Evolutionary conservation across 2,329 filamentous ascomycete genomes (phyloP).

Genomic region (Fusarium sarcochroum): DNA sequence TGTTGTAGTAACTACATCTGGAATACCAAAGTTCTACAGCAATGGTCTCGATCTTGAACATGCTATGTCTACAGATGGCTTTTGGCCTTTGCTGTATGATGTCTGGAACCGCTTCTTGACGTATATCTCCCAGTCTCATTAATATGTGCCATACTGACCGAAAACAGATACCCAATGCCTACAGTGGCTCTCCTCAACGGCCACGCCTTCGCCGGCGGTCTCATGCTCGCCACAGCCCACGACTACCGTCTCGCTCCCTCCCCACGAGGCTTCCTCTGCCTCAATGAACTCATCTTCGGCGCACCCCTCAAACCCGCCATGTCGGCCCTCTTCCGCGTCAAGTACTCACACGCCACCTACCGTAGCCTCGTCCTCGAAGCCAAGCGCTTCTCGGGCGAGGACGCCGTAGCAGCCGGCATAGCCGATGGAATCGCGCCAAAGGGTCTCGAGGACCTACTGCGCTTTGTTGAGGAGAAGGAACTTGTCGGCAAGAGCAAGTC

Average conservation of each 20-base stretch:
- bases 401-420: constrained; percentile 76
- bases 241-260: constrained; percentile 86
- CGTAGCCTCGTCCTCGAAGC: constrained; percentile 81
- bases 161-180: constrained; percentile 77
- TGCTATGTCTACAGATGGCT: constrained; percentile 71
- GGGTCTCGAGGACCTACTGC: constrained; percentile 73
- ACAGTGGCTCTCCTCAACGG: constrained; percentile 85
- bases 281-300: constrained; percentile 87
- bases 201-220: constrained; percentile 85
- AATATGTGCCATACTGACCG: neutral
- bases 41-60: constrained; percentile 85
- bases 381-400: constrained; percentile 72
- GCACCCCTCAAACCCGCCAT: constrained; percentile 81
- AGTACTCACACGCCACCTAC: constrained; percentile 70
- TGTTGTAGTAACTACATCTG: constrained; percentile 82
- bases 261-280: constrained; percentile 78
- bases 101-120: constrained; percentile 73
- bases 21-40: constrained; percentile 83
- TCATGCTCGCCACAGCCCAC: constrained; percentile 86
- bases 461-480: constrained; percentile 70
- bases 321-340: constrained; percentile 80
- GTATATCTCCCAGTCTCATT: constrained; percentile 29
- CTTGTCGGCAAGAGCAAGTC: constrained; percentile 73
- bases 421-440: constrained; percentile 75
- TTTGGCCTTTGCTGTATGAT: constrained; percentile 74